Evolutionary conservation across 1,284 basidiomycete species (phyloP).

Genomic region (Fomitiporia mediterranea): DNA sequence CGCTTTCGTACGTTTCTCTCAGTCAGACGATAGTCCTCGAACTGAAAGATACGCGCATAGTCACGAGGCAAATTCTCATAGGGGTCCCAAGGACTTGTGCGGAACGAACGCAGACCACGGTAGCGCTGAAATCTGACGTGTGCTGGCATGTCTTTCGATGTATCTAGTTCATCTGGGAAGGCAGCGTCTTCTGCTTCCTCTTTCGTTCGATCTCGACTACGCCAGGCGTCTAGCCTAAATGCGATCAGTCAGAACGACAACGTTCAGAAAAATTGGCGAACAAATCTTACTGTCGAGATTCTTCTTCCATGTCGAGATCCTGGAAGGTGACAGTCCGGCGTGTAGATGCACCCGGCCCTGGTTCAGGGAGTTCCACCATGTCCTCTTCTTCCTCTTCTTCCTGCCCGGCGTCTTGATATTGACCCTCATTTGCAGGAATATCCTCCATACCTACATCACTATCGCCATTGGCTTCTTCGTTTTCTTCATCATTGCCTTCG

Average conservation of each 20-base stretch:
- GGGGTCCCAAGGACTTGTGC: conserved; percentile 96
- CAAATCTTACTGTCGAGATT: conserved; percentile 67
- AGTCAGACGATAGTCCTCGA: conserved; percentile 91
- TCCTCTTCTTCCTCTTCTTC: conserved; percentile 58
- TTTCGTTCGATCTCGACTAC: conserved; percentile 45
- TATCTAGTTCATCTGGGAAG: conserved; percentile 98
- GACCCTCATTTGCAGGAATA: conserved; percentile 38
- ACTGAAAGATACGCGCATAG: conserved; percentile 95
- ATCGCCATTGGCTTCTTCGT: conserved; percentile 37
- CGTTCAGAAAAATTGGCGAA: conserved; percentile 15
- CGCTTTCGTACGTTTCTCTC: conserved; percentile 69
- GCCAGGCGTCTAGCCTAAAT: conserved; percentile 57
- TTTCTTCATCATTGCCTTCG: conserved; percentile 40
- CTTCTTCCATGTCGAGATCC: conserved; percentile 79
- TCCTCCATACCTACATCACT: conserved; percentile 31
- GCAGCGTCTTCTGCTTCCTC: conserved; percentile 71
- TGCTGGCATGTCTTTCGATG: conserved; percentile 85
- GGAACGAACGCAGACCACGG: conserved; percentile 87
- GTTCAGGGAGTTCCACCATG: conserved; percentile 47
- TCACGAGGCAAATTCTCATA: conserved; percentile 95
- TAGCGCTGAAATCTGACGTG: conserved; percentile 88
- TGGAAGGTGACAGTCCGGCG: conserved; percentile 57
- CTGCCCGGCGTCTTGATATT: too few species aligned
- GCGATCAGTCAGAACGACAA: conserved; percentile 2
- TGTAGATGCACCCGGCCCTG: conserved; percentile 60